Evolutionary conservation across 2,329 filamentous ascomycete species (phyloP), one percentile per base, ranked within the genome.

Genomic region (Nectriaceae sp.): DNA sequence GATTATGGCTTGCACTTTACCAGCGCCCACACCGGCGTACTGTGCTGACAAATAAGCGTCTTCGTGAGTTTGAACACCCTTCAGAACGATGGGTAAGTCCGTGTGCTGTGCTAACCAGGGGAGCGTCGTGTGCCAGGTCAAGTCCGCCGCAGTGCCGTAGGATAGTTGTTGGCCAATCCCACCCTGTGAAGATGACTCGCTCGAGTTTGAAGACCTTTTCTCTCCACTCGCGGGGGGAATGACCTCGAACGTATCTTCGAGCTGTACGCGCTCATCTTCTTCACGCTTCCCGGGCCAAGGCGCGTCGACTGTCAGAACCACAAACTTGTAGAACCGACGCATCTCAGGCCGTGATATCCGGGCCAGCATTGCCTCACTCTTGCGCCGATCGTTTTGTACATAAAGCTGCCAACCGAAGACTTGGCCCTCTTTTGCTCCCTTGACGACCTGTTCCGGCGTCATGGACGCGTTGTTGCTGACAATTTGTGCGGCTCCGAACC

Each of bases 391-490:
- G 55, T 77, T 78, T 62, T 84, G 76, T 48, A 84, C 78, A 57
- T 85, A 85, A 4, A 86, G 70, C 62, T 85, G 82, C 60, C 83
- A 83, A 70, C 84, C 86, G 4, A 83, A 81, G 46, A 77, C 56
- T 4, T 64, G 65, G 15, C 51, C 42, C 10, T 50, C 52, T n/a
- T 50, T 52, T 11, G 51, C 60, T 8, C 26, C 26, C 3, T 21
- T 39, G 52, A 74, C 69, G 24, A 86, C 77, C 44, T 84, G 80
- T 3, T 72, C 63, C 21, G 84, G 70, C 0, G 81, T 73, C 54
- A 77, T 85, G 2, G 79, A 82, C 2, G 82, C 82, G 44, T 80
- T 83, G 18, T 82, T 85, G 93, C 73, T 35, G 92, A 74, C 39
- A 76, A 83, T 46, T 85, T 73, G 42, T 76, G 79, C 61, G 82